phyloP scores from a whole-genome alignment of 805 yeast species.

The Suhomyces emberorum region DNA sequence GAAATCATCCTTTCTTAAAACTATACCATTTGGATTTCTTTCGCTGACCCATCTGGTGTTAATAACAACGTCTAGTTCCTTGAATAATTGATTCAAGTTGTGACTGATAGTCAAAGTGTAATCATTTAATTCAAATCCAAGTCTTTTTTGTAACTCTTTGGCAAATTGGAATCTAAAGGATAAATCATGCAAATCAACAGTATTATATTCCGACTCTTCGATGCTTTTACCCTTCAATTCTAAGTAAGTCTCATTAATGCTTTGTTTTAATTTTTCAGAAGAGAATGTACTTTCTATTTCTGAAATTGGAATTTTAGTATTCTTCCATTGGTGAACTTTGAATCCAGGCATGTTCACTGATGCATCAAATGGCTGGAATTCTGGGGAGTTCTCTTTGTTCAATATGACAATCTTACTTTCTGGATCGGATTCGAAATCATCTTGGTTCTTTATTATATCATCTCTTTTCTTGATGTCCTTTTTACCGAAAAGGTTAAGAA shows the following conservation, averaged over 20 bases:
- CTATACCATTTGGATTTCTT: conserved; percentile 72
- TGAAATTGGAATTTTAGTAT: conserved; percentile 16
- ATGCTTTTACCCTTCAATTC: conserved; percentile 17
- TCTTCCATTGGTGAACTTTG: conserved; percentile 36
- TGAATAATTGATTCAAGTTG: conserved; percentile 35
- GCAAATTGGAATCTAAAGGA: conserved; percentile 45
- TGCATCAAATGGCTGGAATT: conserved; percentile 21
- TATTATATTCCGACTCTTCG: conserved; percentile 10
- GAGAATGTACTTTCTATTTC: conserved; percentile 29
- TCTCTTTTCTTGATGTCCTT: conserved; percentile 31
- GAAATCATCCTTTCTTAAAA: conserved; percentile 53
- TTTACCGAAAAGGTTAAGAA: conserved; percentile 34
- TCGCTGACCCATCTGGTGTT: conserved; percentile 50
- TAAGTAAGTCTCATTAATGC: conserved; percentile 25
- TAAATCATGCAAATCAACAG: conserved; percentile 38
- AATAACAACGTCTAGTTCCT: conserved; percentile 37
- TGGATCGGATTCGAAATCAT: conserved; percentile 32
- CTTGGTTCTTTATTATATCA: conserved; percentile 36
- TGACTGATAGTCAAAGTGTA: conserved; percentile 41
- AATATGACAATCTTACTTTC: conserved; percentile 33
- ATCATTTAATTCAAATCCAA: conserved; percentile 56
- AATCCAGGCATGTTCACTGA: conserved; percentile 34
- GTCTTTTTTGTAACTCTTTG: conserved; percentile 46
- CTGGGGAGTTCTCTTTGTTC: conserved; percentile 35
- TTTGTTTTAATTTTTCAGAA: conserved; percentile 19